Evolutionary conservation across 2,329 filamentous ascomycete genomes (phyloP), one percentile per base, ranked within the genome.

Genomic region (Talaromyces sp.): DNA sequence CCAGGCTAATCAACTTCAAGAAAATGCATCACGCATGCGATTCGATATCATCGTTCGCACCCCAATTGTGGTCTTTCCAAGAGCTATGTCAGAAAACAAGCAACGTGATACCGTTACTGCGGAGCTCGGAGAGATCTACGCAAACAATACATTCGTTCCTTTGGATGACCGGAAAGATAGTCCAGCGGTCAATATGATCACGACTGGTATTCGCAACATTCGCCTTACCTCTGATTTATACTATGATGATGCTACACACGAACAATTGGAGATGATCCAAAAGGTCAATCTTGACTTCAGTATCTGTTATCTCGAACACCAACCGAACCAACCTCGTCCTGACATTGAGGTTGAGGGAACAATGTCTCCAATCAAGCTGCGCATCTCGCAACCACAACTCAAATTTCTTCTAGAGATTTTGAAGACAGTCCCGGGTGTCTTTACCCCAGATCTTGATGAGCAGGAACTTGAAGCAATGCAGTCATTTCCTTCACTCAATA

Each of bases 81-180:
- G 92, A 33, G 85, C 89, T 66, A 87, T 95, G 66, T 82, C 87
- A 6, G 88, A 88, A 10, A 90, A 90, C 8, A 86, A 84, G 43
- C 84, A 88, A 3, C 87, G 92, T 62, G 95, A 99, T 75, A 84
- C 93, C 7, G 81, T 99, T 64, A 98, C 93, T 0, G 95, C 94
- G 0, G 96, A 98, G 72, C 82, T 99, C 2, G 95, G 95, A 79
- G 96, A 99, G 75, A 97, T 99, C 27, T 99, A 98, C 74, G 93
- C 92, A 0, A 93, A 93, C 77, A 99, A 99, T 76, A 91, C 89
- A 68, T 99, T 99, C 73, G 87, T 90, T 0, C 90, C 91, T 0
- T 80, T 98, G 3, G 90, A 96, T 68, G 92, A 96, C 66, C 88
- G 88, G 0, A 82, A 90, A 70, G 80, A 87, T 35, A 85, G 90